Conservation (phyloP, 805 yeast genomes). For the Saccharomycopsis sp. region DNA sequence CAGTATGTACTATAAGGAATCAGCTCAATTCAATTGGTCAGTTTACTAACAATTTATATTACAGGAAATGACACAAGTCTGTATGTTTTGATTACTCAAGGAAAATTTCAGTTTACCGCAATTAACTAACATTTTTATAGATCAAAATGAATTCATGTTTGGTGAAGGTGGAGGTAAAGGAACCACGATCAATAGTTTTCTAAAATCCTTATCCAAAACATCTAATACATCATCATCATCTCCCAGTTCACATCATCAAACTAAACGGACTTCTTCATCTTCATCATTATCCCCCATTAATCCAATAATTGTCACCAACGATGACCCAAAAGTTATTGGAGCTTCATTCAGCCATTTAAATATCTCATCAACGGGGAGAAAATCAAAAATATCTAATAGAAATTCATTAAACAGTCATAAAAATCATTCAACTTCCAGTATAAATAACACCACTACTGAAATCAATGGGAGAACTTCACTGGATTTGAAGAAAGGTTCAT, state of each 20-base stretch:
- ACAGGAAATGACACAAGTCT: conserved; percentile 1
- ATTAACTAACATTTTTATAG: not conserved
- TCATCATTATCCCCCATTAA: no score
- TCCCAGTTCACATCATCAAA: not conserved
- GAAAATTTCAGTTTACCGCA: no score
- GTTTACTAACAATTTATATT: not conserved
- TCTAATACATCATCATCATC: conserved; percentile 20
- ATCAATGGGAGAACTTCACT: no score
- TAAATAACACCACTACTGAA: not conserved
- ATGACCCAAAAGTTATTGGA: conserved; percentile 37
- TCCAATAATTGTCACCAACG: conserved; percentile 24
- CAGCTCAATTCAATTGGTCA: not conserved
- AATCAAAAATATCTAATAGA: not conserved
- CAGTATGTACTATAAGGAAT: not conserved
- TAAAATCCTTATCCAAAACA: conserved; percentile 29
- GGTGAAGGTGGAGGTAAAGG: conserved; percentile 65
- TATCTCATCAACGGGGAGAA: conserved; percentile 19
- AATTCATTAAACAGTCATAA: conserved; percentile 6
- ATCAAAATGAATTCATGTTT: conserved; percentile 47
- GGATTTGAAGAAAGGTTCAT: not conserved
- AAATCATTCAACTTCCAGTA: conserved; percentile 10
- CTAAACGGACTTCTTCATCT: conserved; percentile 11
- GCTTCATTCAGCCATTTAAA: conserved; percentile 50
- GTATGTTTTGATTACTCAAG: no score
- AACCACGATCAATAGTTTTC: conserved; percentile 41